Base-by-base conservation (phyloP, 352 stramenopile species). In the Discostella stelligera region DNA sequence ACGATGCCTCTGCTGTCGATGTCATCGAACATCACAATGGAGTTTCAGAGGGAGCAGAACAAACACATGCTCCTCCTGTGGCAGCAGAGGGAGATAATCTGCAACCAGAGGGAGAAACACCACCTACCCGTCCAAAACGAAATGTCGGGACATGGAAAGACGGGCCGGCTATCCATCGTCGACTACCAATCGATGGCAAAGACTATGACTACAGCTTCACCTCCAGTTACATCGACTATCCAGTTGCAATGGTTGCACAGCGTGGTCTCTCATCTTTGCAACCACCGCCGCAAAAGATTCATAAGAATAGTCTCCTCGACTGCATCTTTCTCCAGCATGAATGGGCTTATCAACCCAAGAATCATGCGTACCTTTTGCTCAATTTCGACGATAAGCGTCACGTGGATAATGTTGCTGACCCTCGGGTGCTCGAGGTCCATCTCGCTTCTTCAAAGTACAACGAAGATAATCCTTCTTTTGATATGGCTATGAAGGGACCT, bases 401-500 rank as follows among this genome's bases (percentile, higher is more conserved):
- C 23, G 52, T 32, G 27, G 27, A 32, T 32, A 32, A 32, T 32
- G 27, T 32, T 32, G 27, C 27, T 5, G 27, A 32, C 5, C 27
- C 27, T 32, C 27, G 27, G 27, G 27, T 32, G 44, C 32, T 14
- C 5, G 27, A 8, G 14, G 60, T 0, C 13, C 41, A 68, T n/a
- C 54, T 58, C 21, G 41, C 60, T 30, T 48, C 41, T 11, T 68
- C 53, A n/a, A 9, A 74, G 52, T n/a, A 30, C 30, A 21, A 66
- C n/a, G 21, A 74, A 16, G 54, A 41, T 4, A 67, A 41, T 30
- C 1, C 44, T 32, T 32, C 27, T 32, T 32, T 32, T 32, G 27
- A 32, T 32, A 32, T 32, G 27, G 27, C 27, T 5, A 32, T 32
- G 27, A 32, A 5, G 27, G 27, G 27, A 32, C 27, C 27, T 32